Percentiles rank a stretch among this genome's conserved stretches.
These are phyloP conservation scores for Fraxinus baroniana DNA, from an alignment of 305 asterid species.

Conservation along the genomic window DNA sequence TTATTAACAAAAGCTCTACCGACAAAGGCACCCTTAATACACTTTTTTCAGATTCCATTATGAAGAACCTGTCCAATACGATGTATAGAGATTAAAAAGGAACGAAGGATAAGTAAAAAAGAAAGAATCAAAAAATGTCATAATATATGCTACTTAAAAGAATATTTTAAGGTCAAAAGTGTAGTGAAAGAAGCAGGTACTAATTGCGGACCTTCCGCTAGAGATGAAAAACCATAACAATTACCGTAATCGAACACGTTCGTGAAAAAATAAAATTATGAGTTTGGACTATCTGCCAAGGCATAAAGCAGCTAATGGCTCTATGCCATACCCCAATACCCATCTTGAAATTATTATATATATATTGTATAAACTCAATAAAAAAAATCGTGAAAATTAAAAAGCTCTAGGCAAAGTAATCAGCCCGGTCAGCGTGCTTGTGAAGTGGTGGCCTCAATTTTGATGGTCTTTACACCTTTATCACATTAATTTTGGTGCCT, in stretches of 20 bases:
- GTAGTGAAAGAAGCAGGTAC: not conserved
- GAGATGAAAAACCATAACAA: not conserved
- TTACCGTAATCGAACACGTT: no score
- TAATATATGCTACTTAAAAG: not conserved
- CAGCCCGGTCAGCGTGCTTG: no score
- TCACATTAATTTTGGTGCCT: constrained; percentile 12
- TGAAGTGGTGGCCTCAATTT: no score
- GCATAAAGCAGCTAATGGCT: not conserved
- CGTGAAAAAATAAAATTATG: not conserved
- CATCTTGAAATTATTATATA: not conserved
- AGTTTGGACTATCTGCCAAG: not conserved
- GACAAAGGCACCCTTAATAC: no score
- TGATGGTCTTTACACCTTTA: no score
- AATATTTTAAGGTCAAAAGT: not conserved
- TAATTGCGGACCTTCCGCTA: not conserved
- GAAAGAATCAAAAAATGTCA: constrained; percentile 17
- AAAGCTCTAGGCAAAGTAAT: no score
- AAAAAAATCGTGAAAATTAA: no score
- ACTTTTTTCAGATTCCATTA: not conserved
- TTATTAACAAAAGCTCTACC: no score
- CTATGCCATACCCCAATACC: not conserved
- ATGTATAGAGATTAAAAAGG: not conserved
- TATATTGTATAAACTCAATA: not conserved
- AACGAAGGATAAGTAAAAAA: not conserved
- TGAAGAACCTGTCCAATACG: not conserved